Conservation (phyloP, 257 asterid genomes). For the Jasminum sambac region DNA sequence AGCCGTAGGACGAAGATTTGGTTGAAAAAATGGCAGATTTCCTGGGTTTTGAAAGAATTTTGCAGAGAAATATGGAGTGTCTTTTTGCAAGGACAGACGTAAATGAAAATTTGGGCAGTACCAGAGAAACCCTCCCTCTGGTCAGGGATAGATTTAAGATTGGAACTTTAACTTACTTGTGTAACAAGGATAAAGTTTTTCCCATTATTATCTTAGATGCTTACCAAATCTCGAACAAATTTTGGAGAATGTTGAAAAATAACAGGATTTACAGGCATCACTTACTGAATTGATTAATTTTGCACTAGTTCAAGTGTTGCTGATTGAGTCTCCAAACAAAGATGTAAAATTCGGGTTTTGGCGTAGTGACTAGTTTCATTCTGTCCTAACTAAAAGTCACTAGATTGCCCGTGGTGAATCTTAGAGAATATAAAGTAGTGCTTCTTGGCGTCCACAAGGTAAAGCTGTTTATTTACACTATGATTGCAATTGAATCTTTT, state of each 20-base stretch:
- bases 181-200: background rate
- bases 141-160: no score
- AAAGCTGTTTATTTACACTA: background rate
- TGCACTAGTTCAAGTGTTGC: background rate
- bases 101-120: no score
- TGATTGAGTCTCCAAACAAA: background rate
- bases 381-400: background rate
- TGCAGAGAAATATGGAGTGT: no score
- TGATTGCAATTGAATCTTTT: background rate
- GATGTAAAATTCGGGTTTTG: background rate
- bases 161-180: background rate
- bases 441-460: background rate
- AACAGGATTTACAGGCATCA: background rate
- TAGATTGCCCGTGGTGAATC: background rate
- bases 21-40: no score
- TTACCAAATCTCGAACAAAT: background rate
- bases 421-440: background rate
- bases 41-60: no score
- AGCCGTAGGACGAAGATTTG: no score
- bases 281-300: background rate
- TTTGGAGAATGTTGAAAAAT: background rate
- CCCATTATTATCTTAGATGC: background rate
- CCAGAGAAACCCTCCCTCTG: no score
- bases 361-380: background rate
- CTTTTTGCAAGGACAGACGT: no score